phyloP scores from a whole-genome alignment of 306 rosid genomes.

The Cicer chorassanicum region DNA sequence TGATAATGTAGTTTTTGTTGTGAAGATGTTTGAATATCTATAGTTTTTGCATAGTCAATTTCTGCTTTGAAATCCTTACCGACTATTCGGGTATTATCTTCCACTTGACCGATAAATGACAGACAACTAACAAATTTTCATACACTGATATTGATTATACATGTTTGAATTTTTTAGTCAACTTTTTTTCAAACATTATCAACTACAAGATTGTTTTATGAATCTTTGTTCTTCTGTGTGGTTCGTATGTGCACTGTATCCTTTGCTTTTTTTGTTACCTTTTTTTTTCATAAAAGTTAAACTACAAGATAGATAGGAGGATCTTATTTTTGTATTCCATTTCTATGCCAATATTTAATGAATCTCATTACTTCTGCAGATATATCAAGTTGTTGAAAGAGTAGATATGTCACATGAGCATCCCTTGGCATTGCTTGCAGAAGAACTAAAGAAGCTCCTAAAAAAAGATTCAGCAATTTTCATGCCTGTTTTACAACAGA shows the following conservation, averaged over 20 bases:
- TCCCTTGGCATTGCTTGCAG: slow-evolving; percentile 91
- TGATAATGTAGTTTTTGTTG: slow-evolving; percentile 37
- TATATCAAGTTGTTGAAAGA: slow-evolving; percentile 72
- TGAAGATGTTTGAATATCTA: slow-evolving; percentile 36
- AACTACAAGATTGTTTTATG: slow-evolving; percentile 17
- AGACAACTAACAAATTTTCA: background rate
- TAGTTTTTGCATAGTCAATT: slow-evolving; percentile 13
- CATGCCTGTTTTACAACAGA: slow-evolving; percentile 85
- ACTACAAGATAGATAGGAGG: slow-evolving; percentile 42
- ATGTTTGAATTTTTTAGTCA: slow-evolving; percentile 11
- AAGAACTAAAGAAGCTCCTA: slow-evolving; percentile 82
- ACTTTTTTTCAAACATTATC: slow-evolving; percentile 7
- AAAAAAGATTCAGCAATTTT: slow-evolving; percentile 75
- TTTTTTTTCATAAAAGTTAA: background rate
- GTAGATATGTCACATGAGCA: slow-evolving; percentile 74
- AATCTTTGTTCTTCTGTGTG: slow-evolving; percentile 24
- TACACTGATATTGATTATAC: slow-evolving; percentile 26
- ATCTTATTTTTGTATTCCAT: slow-evolving; percentile 27
- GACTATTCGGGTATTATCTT: slow-evolving; percentile 20
- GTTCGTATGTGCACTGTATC: slow-evolving; percentile 3
- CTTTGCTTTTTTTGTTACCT: background rate
- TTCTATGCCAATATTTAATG: slow-evolving; percentile 35
- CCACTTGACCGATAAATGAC: slow-evolving; percentile 35
- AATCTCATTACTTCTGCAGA: slow-evolving; percentile 56
- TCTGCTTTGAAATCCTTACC: slow-evolving; percentile 32